phyloP scores from a whole-genome alignment of 208 protist species.

The Trichomonas vaginalis region DNA sequence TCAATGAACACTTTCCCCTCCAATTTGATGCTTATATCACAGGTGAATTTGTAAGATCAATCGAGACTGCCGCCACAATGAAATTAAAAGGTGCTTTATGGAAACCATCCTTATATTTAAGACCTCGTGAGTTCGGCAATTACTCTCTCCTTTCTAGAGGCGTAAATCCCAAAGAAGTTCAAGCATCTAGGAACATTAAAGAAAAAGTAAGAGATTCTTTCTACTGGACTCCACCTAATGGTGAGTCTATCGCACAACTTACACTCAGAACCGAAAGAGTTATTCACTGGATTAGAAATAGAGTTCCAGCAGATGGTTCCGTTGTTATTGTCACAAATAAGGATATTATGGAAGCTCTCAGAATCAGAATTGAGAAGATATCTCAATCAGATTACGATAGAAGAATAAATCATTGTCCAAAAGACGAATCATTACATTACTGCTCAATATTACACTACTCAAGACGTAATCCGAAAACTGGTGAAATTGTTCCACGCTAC shows the following conservation, averaged over 20 bases:
- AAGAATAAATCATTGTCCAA: neutral
- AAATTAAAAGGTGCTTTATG: neutral
- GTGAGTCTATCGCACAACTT: neutral
- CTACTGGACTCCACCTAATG: conserved; percentile 11
- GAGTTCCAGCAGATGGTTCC: neutral
- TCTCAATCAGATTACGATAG: neutral
- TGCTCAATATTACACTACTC: neutral
- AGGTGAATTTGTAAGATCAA: neutral
- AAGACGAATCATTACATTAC: neutral
- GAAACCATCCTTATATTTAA: neutral
- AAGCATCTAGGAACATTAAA: neutral
- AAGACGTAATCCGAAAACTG: neutral
- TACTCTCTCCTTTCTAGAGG: neutral
- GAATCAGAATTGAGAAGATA: neutral
- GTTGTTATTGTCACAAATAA: neutral
- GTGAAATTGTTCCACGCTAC: neutral
- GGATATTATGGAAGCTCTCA: neutral
- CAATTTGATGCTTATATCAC: neutral
- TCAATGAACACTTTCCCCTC: neutral
- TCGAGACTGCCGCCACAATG: neutral
- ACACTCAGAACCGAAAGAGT: neutral
- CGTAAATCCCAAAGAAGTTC: neutral
- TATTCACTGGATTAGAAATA: neutral
- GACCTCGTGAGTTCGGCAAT: neutral
- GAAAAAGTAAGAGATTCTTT: neutral